Conservation (phyloP, 1,284 basidiomycete genomes). For the Cutaneotrichosporon sp. region DNA sequence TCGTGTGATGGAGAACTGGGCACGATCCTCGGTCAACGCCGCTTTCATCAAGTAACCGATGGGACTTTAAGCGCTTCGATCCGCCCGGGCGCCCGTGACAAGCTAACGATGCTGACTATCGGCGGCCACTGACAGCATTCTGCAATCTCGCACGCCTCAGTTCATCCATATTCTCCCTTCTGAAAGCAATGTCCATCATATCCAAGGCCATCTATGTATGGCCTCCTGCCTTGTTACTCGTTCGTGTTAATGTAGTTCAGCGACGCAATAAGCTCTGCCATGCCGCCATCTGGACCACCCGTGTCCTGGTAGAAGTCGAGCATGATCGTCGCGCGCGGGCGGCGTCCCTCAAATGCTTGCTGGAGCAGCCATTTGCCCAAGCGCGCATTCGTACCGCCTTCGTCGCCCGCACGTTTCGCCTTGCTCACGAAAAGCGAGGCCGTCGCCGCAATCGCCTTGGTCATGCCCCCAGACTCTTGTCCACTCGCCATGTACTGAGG, state of each 20-base stretch:
- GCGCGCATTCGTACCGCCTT: slow-evolving; percentile 67
- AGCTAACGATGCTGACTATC: no score
- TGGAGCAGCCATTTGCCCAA: slow-evolving; percentile 64
- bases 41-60: no score
- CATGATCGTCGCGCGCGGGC: slow-evolving; percentile 33
- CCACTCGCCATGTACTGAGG: slow-evolving; percentile 57
- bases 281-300: slow-evolving; percentile 6
- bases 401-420: background rate
- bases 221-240: background rate
- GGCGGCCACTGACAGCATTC: no score
- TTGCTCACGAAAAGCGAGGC: slow-evolving; percentile 2
- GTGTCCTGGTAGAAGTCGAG: slow-evolving; percentile 40
- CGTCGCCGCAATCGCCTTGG: background rate
- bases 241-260: slow-evolving; percentile 16
- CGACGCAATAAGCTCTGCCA: slow-evolving; percentile 13
- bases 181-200: background rate
- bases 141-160: no score
- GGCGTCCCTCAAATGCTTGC: slow-evolving; percentile 22
- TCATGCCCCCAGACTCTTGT: slow-evolving; percentile 5
- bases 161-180: no score
- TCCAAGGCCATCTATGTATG: background rate
- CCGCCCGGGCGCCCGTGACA: no score
- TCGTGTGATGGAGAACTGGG: no score
- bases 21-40: no score
- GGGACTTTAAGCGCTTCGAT: no score